Evolutionary conservation across 495 filamentous ascomycete species (phyloP), one percentile per base, ranked within the genome.

Genomic region (Ramalina peruviana): DNA sequence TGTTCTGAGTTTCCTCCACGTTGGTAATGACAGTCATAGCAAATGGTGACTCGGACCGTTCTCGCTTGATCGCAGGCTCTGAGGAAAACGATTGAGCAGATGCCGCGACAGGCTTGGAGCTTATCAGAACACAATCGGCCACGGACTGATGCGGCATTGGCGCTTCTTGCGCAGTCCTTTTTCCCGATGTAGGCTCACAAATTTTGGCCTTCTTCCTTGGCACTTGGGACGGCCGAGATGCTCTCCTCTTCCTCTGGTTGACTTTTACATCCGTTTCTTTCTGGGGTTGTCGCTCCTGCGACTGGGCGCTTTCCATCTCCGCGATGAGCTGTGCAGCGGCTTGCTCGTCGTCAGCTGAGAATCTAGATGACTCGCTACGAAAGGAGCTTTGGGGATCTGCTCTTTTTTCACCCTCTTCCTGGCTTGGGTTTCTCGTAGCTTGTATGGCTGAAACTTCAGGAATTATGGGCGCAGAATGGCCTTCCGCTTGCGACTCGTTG

Each of bases 301-400:
- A 58, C n/a, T 57, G 52, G 37, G 53, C 52, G 36, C 46, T 45
- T 47, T 60, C 50, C 56, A 60, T 53, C 36, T 58, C 55, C 9
- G 40, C 36, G 27, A 56, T 21, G 21, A 60, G 37, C 40, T 60
- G 58, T 19, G 53, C 58, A 25, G 49, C 33, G 47, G 46, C 45
- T 21, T 56, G 53, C 20, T 58, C 55, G 19, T 58, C 50, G 11
- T 60, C 53, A 11, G 36, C 47, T 30, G 48, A 45, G 23, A 25
- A 44, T 13, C 37, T 40, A 13, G 38, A 48, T n/a, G 26, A 42
- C 7, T 5, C 17, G 26, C 40, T 15, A 25, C 40, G 44, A 36
- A 26, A 41, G 38, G 45, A 43, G 6, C 54, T 52, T 33, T 33
- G 5, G 9, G 7, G 30, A 10, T 10, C 30, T 13, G 30, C 30